A percentile compares a stretch with the other conserved stretches of the same genome.
These are phyloP conservation scores for Fraxinus sp. DNA, from an alignment of 305 asterid genomes.

Conservation along the genomic window DNA sequence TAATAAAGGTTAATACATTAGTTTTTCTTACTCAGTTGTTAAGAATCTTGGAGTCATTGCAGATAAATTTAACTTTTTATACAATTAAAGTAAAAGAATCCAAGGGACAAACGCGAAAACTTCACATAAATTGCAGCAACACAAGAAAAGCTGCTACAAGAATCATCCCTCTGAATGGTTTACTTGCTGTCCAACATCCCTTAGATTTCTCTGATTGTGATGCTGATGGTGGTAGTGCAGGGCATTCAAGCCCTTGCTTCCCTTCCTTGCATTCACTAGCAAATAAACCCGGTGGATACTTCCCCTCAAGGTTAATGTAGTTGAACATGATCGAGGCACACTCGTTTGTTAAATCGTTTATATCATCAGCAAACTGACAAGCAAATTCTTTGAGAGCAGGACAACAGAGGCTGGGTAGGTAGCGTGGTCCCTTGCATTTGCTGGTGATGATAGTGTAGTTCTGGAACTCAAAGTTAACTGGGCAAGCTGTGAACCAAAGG, in stretches of 20 bases:
- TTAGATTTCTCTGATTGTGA: conserved; percentile 16
- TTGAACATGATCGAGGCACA: conserved; percentile 46
- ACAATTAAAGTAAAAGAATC: not conserved
- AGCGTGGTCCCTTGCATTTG: conserved; percentile 52
- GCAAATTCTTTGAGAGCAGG: conserved; percentile 42
- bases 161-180: conserved; percentile 1
- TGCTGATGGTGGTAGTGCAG: conserved; percentile 27
- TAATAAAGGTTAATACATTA: not conserved
- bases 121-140: conserved; percentile 8
- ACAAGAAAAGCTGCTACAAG: conserved; percentile 5
- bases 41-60: not conserved
- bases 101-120: not conserved
- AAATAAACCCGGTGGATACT: conserved; percentile 67
- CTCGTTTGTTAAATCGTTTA: conserved; percentile 44
- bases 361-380: conserved; percentile 43
- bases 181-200: conserved; percentile 1
- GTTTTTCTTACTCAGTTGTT: not conserved
- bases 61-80: not conserved
- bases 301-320: conserved; percentile 44
- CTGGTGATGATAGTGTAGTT: conserved; percentile 55
- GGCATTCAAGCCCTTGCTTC: conserved; percentile 49
- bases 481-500: conserved; percentile 42
- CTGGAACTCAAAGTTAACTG: conserved; percentile 37
- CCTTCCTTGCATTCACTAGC: conserved; percentile 44
- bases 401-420: conserved; percentile 42